Evolutionary conservation across 73 alveolate species (phyloP).

Genomic region (Tetrahymena thermophila): DNA sequence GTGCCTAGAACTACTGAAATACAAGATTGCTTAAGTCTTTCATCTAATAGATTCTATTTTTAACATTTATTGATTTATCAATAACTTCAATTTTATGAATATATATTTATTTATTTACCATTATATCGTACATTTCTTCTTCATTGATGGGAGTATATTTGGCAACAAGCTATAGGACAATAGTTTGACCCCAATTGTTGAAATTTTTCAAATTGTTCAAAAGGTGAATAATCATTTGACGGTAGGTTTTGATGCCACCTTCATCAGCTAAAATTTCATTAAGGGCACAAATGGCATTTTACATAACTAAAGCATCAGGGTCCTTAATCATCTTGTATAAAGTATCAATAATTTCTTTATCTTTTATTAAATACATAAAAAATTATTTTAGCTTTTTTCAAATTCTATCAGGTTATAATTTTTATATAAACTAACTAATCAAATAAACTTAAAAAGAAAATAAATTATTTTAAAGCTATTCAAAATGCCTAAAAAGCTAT

Average conservation of each 20-base stretch:
- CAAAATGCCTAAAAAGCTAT: background rate
- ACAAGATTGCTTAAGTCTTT: slow-evolving; percentile 86
- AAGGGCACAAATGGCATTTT: slow-evolving; percentile 83
- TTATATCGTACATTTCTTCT: slow-evolving; percentile 91
- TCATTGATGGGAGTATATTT: slow-evolving; percentile 82
- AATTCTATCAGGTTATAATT: no score
- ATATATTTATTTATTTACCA: slow-evolving; percentile 15
- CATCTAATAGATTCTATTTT: slow-evolving; percentile 83
- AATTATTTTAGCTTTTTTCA: background rate
- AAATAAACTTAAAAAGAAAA: background rate
- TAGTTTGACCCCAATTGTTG: slow-evolving; percentile 96
- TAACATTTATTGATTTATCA: background rate
- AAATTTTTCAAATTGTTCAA: slow-evolving; percentile 85
- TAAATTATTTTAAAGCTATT: no score
- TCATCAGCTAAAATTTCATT: slow-evolving; percentile 91
- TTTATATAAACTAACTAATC: no score
- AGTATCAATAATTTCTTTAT: slow-evolving; percentile 73
- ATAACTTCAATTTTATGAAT: background rate
- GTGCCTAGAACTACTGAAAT: slow-evolving; percentile 93
- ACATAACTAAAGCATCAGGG: slow-evolving; percentile 90
- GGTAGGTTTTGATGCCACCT: slow-evolving; percentile 92
- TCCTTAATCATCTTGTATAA: slow-evolving; percentile 86
- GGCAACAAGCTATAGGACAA: slow-evolving; percentile 78
- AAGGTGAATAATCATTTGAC: slow-evolving; percentile 82
- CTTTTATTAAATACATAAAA: slow-evolving; percentile 1